Conservation (phyloP, 257 asterid species). For the Anisodus acutangulus region DNA sequence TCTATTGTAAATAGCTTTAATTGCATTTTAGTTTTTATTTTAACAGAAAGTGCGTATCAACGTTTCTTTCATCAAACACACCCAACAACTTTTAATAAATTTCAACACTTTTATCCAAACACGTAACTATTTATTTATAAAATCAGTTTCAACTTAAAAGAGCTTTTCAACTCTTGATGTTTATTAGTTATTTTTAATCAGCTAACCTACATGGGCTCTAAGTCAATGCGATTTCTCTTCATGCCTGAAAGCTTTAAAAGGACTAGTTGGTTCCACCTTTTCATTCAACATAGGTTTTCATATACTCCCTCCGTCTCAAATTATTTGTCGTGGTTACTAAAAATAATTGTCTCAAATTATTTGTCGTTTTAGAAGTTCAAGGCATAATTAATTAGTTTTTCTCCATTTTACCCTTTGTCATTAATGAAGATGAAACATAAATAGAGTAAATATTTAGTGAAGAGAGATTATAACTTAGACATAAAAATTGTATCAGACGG, state of each 20-base stretch:
- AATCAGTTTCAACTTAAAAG: background rate
- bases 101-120: background rate
- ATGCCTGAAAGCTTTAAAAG: constrained; percentile 2
- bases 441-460: no score
- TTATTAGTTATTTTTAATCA: background rate
- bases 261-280: background rate
- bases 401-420: no score
- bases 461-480: no score
- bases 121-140: background rate
- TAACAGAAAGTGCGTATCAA: background rate
- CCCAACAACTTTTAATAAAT: background rate
- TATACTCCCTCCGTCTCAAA: no score
- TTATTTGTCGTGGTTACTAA: no score
- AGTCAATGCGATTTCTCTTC: background rate
- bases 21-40: background rate
- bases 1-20: background rate
- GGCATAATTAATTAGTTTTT: no score
- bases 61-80: background rate
- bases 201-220: background rate
- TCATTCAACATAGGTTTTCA: constrained; percentile 15
- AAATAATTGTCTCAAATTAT: no score
- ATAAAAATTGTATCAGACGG: background rate
- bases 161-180: background rate
- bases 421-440: no score
- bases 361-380: no score